Conservation (phyloP, 495 filamentous ascomycete species). For the Aspergillus nidulans region DNA sequence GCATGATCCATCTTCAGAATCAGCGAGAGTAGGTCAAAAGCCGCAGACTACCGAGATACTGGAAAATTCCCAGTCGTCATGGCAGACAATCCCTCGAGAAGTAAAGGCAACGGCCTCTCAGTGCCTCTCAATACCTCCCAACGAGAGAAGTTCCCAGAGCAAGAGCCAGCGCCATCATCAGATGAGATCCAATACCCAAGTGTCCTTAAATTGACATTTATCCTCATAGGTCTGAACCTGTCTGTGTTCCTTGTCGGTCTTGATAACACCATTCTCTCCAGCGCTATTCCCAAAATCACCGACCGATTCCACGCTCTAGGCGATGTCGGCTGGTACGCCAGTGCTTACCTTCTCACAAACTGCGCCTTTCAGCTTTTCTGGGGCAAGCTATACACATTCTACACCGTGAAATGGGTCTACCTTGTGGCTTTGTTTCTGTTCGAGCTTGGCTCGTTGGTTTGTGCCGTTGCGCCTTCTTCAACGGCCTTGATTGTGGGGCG, state of each 20-base stretch:
- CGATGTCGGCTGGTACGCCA: constrained; percentile 52
- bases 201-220: neutral
- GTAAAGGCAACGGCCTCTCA: neutral
- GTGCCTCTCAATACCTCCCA: neutral
- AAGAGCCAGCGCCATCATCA: too few relatives aligned
- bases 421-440: constrained; percentile 42
- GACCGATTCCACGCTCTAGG: constrained; percentile 17
- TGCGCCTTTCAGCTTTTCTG: constrained; percentile 42
- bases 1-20: too few relatives aligned
- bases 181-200: constrained; percentile 3
- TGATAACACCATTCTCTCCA: constrained; percentile 13
- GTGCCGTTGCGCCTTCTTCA: constrained; percentile 66
- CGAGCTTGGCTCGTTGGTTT: constrained; percentile 67
- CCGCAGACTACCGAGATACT: too few relatives aligned
- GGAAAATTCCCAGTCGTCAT: neutral
- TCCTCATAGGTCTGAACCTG: constrained; percentile 4
- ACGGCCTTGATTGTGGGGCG: constrained; percentile 70
- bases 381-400: constrained; percentile 46
- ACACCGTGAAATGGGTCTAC: constrained; percentile 38
- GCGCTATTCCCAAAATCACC: constrained; percentile 24
- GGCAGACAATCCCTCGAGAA: neutral
- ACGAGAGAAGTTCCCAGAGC: too few relatives aligned
- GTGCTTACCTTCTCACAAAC: constrained; percentile 42
- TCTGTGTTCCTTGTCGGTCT: constrained; percentile 37
- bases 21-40: too few relatives aligned